Percentiles rank a stretch among this genome's conserved stretches.
phyloP scores from a whole-genome alignment of 768 basidiomycete genomes.

The Tricholoma saponaceum region DNA sequence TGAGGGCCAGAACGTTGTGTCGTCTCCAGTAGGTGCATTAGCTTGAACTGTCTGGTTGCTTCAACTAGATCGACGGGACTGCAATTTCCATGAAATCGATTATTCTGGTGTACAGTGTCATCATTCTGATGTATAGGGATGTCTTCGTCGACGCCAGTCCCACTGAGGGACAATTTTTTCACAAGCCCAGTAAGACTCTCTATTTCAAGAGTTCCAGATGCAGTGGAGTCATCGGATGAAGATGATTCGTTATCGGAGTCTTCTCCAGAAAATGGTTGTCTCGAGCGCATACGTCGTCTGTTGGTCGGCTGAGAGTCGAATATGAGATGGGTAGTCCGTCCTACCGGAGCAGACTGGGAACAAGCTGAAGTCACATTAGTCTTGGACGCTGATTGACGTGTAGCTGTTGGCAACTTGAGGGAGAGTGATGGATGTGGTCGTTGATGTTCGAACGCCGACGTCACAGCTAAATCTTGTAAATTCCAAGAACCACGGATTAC shows the following conservation, averaged over 20 bases:
- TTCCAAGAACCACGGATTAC: slow-evolving; percentile 67
- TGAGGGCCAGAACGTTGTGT: slow-evolving; percentile 9
- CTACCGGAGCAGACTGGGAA: slow-evolving; percentile 2
- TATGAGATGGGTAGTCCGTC: slow-evolving; percentile 27
- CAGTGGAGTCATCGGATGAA: slow-evolving; percentile 19
- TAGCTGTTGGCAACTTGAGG: neutral
- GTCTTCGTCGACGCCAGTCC: slow-evolving; percentile 24
- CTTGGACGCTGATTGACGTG: neutral
- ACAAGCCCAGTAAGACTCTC: slow-evolving; percentile 28
- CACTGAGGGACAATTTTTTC: slow-evolving; percentile 32
- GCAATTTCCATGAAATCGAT: slow-evolving; percentile 62
- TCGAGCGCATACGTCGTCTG: slow-evolving; percentile 6
- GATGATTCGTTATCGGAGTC: slow-evolving; percentile 21
- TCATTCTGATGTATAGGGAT: slow-evolving; percentile 33
- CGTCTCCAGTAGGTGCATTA: slow-evolving; percentile 42
- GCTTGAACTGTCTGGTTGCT: slow-evolving; percentile 47
- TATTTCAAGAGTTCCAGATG: slow-evolving; percentile 32
- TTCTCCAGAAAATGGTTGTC: slow-evolving; percentile 8
- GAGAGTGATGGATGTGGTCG: neutral
- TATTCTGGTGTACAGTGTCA: slow-evolving; percentile 28
- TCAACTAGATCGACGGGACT: slow-evolving; percentile 54
- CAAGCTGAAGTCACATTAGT: neutral
- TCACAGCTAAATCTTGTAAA: slow-evolving; percentile 9
- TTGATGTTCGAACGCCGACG: neutral
- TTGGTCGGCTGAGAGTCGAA: slow-evolving; percentile 20